These are phyloP conservation scores for Trichoderma hamatum DNA, from an alignment of 2,329 filamentous ascomycete species.

Conservation along the genomic window DNA sequence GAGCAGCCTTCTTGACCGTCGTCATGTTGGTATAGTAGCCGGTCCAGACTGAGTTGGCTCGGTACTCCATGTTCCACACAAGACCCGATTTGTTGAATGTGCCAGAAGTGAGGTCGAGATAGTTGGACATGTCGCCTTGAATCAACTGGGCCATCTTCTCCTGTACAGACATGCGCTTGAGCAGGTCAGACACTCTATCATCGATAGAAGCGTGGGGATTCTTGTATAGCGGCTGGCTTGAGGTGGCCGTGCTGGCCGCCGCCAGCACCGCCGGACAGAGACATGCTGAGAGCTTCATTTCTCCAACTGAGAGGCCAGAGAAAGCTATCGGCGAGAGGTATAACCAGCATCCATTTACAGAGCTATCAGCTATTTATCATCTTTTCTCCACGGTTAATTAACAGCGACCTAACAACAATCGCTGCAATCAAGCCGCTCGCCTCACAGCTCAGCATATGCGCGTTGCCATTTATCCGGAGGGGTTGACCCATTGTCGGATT, in stretches of 20 bases:
- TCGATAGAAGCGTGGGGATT: conserved; percentile 15
- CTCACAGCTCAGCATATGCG: background rate
- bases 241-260: background rate
- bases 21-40: conserved; percentile 22
- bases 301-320: background rate
- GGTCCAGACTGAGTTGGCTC: conserved; percentile 17
- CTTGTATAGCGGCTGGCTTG: conserved; percentile 13
- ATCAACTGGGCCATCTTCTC: conserved; percentile 21
- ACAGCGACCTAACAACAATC: background rate
- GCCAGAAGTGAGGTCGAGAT: conserved; percentile 8
- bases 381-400: conserved; percentile 4
- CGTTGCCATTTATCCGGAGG: conserved; percentile 18
- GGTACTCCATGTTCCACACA: conserved; percentile 18
- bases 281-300: conserved; percentile 4
- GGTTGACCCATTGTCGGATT: background rate
- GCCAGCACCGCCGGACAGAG: conserved; percentile 6
- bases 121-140: conserved; percentile 19
- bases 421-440: background rate
- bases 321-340: background rate
- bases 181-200: conserved; percentile 12
- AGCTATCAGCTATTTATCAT: conserved; percentile 2
- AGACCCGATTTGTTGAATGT: conserved; percentile 19
- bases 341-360: too few species aligned
- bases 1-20: conserved; percentile 9
- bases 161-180: conserved; percentile 14